Conservation (phyloP, 768 basidiomycete genomes). For the Gymnopilus dilepis region DNA sequence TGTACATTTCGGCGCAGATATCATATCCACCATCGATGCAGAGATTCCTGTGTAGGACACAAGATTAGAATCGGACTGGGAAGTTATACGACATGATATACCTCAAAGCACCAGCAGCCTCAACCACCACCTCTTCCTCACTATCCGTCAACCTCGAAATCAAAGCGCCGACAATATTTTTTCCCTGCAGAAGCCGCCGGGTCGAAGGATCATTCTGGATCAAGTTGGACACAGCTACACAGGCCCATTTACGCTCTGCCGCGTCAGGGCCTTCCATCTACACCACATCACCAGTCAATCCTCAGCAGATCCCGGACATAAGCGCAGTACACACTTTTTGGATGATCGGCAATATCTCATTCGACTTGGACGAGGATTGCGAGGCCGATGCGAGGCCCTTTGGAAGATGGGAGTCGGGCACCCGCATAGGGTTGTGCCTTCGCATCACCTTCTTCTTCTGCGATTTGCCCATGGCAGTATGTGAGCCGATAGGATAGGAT, state of each 20-base stretch:
- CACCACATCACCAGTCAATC: slow-evolving; percentile 9
- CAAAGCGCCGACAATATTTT: slow-evolving; percentile 86
- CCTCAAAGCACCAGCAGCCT: slow-evolving; percentile 89
- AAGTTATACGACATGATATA: no score
- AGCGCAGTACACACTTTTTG: slow-evolving; percentile 68
- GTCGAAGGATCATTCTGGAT: slow-evolving; percentile 97
- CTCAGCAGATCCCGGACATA: slow-evolving; percentile 8
- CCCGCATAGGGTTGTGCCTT: slow-evolving; percentile 91
- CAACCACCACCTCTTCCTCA: slow-evolving; percentile 90
- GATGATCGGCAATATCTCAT: slow-evolving; percentile 85
- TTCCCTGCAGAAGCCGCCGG: slow-evolving; percentile 85
- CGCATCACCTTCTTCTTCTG: slow-evolving; percentile 88
- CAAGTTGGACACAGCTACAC: slow-evolving; percentile 93
- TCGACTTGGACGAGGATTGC: slow-evolving; percentile 73
- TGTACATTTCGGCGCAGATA: slow-evolving; percentile 96
- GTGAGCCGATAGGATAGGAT: neutral
- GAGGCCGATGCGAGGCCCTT: slow-evolving; percentile 80
- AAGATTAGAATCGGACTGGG: no score
- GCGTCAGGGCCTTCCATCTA: slow-evolving; percentile 81
- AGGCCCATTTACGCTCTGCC: slow-evolving; percentile 91
- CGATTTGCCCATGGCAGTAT: slow-evolving; percentile 80
- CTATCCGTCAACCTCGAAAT: slow-evolving; percentile 88
- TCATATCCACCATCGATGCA: slow-evolving; percentile 96
- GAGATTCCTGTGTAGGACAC: slow-evolving; percentile 67
- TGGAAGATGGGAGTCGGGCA: slow-evolving; percentile 91